Evolutionary conservation across 1,284 basidiomycete genomes (phyloP).

Genomic region (Cryptococcus jaspeensis): DNA sequence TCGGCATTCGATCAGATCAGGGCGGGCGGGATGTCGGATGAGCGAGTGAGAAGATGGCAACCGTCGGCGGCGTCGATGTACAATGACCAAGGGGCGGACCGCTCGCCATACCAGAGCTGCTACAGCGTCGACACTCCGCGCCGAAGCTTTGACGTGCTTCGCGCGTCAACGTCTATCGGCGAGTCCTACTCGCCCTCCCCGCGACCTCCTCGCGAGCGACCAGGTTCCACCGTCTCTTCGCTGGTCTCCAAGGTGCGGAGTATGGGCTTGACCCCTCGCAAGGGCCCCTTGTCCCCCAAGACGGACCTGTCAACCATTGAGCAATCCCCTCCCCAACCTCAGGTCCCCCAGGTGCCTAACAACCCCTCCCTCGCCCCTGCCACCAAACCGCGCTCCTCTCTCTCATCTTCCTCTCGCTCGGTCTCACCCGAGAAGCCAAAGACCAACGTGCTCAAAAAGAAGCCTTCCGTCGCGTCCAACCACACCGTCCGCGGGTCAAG

Average conservation of each 20-base stretch:
- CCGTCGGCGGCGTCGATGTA: constrained; percentile 15
- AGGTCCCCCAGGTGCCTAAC: background rate
- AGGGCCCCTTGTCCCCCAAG: constrained; percentile 7
- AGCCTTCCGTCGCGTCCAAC: constrained; percentile 24
- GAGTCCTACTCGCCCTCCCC: constrained; percentile 15
- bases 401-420: background rate
- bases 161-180: constrained; percentile 19
- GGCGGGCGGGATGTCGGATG: constrained; percentile 7
- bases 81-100: background rate
- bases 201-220: constrained; percentile 2
- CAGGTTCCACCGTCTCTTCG: constrained; percentile 16
- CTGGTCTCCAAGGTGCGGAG: constrained; percentile 15
- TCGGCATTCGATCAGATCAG: constrained; percentile 3
- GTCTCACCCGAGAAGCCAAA: constrained; percentile 10
- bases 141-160: constrained; percentile 8
- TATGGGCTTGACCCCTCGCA: constrained; percentile 14
- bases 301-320: constrained; percentile 16
- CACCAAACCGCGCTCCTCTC: background rate
- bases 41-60: constrained; percentile 16
- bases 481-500: constrained; percentile 26
- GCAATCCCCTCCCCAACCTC: constrained; percentile 16
- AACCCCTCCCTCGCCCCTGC: background rate
- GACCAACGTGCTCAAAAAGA: constrained; percentile 24
- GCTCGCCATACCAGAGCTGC: constrained; percentile 11
- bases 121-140: constrained; percentile 15